Evolutionary conservation across 371 early-diverging fungal genomes (phyloP).

Genomic region (Rhizopus microsporus): DNA sequence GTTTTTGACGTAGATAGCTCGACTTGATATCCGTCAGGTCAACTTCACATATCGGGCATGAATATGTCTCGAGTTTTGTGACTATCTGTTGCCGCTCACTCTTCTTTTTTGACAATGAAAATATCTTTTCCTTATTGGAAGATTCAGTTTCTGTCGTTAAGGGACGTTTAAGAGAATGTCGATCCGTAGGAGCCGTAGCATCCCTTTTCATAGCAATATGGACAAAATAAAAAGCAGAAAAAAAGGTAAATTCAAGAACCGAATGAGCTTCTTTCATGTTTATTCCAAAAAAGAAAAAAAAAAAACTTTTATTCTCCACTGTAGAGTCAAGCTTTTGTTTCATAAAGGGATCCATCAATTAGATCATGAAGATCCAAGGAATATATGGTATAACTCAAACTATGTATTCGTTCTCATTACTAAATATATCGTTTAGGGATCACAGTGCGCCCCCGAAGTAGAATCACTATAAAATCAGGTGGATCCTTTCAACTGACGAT

Average conservation of each 20-base stretch:
- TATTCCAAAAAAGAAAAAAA: background rate
- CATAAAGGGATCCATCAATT: background rate
- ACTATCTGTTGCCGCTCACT: background rate
- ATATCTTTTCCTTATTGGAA: background rate
- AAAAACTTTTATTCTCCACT: background rate
- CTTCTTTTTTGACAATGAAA: background rate
- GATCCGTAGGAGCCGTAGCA: background rate
- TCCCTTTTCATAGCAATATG: background rate
- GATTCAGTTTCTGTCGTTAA: background rate
- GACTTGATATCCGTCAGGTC: constrained; percentile 22
- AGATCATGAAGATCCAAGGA: background rate
- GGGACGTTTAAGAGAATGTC: background rate
- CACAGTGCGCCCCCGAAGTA: background rate
- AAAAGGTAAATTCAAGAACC: background rate
- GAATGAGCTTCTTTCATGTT: background rate
- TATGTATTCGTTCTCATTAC: background rate
- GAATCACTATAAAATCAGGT: background rate
- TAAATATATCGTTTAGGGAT: background rate
- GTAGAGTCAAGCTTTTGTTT: too few relatives aligned
- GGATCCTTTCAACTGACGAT: background rate
- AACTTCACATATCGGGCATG: constrained; percentile 32
- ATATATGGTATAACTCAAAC: background rate
- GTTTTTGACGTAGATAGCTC: constrained; percentile 31
- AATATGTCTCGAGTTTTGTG: constrained; percentile 9
- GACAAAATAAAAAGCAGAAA: background rate